A percentile compares a stretch with the other conserved stretches of the same genome.
These are phyloP conservation scores for Fragilariopsis cylindrus DNA, from an alignment of 108 stramenopile species.

Conservation along the genomic window DNA sequence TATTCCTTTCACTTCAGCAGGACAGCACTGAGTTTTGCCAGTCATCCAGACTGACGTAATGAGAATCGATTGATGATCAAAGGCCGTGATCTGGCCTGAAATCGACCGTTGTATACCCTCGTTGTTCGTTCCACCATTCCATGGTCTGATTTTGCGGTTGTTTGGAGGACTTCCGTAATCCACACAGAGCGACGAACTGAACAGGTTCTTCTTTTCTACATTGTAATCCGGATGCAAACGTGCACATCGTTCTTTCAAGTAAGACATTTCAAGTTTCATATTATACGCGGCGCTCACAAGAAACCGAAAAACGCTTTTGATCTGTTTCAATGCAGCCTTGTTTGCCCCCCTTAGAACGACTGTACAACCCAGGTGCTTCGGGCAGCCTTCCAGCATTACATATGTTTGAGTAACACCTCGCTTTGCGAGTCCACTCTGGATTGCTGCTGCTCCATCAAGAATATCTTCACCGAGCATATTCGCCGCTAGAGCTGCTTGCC, in stretches of 20 bases:
- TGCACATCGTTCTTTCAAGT: slow-evolving; percentile 84
- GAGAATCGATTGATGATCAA: slow-evolving; percentile 91
- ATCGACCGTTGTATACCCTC: slow-evolving; percentile 58
- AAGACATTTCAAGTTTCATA: slow-evolving; percentile 91
- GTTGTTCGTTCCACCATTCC: slow-evolving; percentile 80
- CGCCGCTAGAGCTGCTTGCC: slow-evolving; percentile 80
- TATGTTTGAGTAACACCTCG: slow-evolving; percentile 83
- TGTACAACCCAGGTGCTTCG: slow-evolving; percentile 88
- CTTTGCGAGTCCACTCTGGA: slow-evolving; percentile 77
- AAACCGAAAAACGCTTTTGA: slow-evolving; percentile 86
- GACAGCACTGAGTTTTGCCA: slow-evolving; percentile 87
- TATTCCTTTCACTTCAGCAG: slow-evolving; percentile 96
- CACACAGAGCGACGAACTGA: slow-evolving; percentile 73
- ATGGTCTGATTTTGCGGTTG: slow-evolving; percentile 72
- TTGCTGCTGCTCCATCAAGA: slow-evolving; percentile 80
- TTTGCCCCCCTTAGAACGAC: slow-evolving; percentile 88
- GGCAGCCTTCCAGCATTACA: slow-evolving; percentile 90
- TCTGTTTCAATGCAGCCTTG: slow-evolving; percentile 76
- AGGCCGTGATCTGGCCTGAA: slow-evolving; percentile 72
- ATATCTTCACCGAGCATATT: slow-evolving; percentile 75
- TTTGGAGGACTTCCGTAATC: slow-evolving; percentile 74
- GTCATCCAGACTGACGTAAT: slow-evolving; percentile 96
- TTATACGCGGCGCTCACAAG: slow-evolving; percentile 90
- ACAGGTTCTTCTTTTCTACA: slow-evolving; percentile 44
- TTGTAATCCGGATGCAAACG: slow-evolving; percentile 55